Base-by-base conservation (phyloP, 179 eudicot species). In the Silene coronaria region DNA sequence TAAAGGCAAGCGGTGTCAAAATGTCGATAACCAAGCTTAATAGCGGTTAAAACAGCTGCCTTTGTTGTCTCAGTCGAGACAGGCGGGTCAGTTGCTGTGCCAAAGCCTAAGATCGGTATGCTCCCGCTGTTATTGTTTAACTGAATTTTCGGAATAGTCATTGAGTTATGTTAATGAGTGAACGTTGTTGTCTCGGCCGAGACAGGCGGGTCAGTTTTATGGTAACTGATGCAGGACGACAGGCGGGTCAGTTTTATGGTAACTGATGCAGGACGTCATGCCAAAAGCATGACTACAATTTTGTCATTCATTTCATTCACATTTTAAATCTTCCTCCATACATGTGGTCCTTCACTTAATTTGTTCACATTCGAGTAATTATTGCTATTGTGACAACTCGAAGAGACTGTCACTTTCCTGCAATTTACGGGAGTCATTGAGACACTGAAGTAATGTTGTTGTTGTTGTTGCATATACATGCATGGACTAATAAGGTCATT, bases 91-190 rank as follows among this genome's bases (percentile, higher is more conserved):
- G 65, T 74, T 27, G 84, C 84, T 2, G 84, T 81, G 6, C 84
- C 84, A 34, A 81, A 59, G 26, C 75, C 80, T 27, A 81, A 69
- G n/a, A 74, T 55, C 0, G 84, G 84, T 69, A 89, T 80, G 46
- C 66, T 71, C 9, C 80, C 81, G 65, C 76, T 74, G 60, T 82
- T 85, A 48, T 85, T 79, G 74, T 70, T 74, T 59, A 88, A 80
- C 42, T 21, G 66, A 27, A 81, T 74, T 6, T 61, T 79, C 2
- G 89, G 89, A 21, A 81, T 76, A 4, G 48, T 48, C 58, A 27
- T 53, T 36, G 58, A 6, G 21, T 53, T 65, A 38, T 5, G 23
- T 38, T 65, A 3, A 6, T 13, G 6, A 65, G 21, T n/a, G 53
- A 38, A 19, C 71, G 27, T n/a, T 11, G 8, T 22, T 28, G 32